A percentile compares a stretch with the other conserved stretches of the same genome.
Conservation (phyloP, 768 basidiomycete species). For the Asterophora parasitica region DNA sequence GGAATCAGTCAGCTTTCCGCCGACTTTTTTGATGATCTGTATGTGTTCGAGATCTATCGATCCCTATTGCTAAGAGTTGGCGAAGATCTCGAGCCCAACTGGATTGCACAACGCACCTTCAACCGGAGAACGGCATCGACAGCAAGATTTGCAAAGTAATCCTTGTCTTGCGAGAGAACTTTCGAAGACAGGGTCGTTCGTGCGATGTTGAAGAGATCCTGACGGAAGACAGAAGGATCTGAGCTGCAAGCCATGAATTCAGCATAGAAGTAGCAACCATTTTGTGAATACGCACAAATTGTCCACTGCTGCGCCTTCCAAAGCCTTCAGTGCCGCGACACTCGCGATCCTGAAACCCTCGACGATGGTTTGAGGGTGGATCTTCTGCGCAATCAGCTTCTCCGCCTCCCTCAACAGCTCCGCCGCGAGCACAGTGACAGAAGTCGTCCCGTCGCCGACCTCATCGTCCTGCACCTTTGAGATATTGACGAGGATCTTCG, state of each 20-base stretch:
- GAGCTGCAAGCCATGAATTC: slow-evolving; percentile 35
- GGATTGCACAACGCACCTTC: slow-evolving; percentile 46
- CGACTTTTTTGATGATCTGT: slow-evolving; percentile 99
- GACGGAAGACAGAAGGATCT: slow-evolving; percentile 70
- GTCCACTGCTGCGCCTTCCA: slow-evolving; percentile 81
- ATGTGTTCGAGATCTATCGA: slow-evolving; percentile 97
- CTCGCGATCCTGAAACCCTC: slow-evolving; percentile 96
- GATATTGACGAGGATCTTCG: slow-evolving; percentile 99
- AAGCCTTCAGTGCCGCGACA: slow-evolving; percentile 73
- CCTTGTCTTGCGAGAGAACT: slow-evolving; percentile 94
- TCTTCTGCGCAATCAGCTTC: slow-evolving; percentile 85
- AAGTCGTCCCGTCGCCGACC: slow-evolving; percentile 93
- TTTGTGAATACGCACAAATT: slow-evolving; percentile 66
- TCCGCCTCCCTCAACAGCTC: slow-evolving; percentile 94
- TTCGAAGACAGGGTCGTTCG: slow-evolving; percentile 94
- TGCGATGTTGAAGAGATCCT: slow-evolving; percentile 95
- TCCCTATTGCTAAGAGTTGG: slow-evolving; percentile 48
- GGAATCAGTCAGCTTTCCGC: slow-evolving; percentile 95
- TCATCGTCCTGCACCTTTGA: slow-evolving; percentile 99
- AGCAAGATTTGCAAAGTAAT: slow-evolving; percentile 96
- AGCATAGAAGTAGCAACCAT: neutral
- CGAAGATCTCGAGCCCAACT: neutral
- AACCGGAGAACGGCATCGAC: slow-evolving; percentile 93
- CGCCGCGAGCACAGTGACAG: slow-evolving; percentile 86
- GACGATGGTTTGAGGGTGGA: slow-evolving; percentile 97